Percentiles rank a stretch among this genome's conserved stretches.
Evolutionary conservation across 164 flowering plant species (phyloP).

Genomic region (Umbilicus rupestris): DNA sequence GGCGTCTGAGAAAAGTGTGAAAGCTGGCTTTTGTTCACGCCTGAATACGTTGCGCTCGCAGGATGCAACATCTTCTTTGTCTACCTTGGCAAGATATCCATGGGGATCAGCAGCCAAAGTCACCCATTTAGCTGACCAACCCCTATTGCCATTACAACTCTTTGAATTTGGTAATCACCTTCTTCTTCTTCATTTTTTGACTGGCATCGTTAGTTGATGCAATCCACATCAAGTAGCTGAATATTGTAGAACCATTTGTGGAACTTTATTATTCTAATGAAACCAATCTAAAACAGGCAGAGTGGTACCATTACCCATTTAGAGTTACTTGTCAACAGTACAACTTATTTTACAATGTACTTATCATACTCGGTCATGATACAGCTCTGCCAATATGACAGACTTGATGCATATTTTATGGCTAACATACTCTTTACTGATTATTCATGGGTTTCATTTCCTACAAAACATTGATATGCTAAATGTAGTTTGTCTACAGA

Average conservation of each 20-base stretch:
- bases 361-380: too few relatives aligned
- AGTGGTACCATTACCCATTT: too few relatives aligned
- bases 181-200: not conserved
- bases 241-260: too few relatives aligned
- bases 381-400: not conserved
- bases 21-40: not conserved
- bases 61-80: slow-evolving; percentile 54
- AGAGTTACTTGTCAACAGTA: too few relatives aligned
- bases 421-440: not conserved
- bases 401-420: not conserved
- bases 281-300: too few relatives aligned
- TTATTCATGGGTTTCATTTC: not conserved
- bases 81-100: slow-evolving; percentile 57
- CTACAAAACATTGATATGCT: slow-evolving; percentile 8
- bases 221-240: too few relatives aligned
- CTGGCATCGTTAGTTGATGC: too few relatives aligned
- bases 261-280: too few relatives aligned
- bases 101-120: slow-evolving; percentile 53
- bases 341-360: too few relatives aligned
- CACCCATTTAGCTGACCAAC: slow-evolving; percentile 16
- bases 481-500: slow-evolving; percentile 42
- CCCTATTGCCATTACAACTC: slow-evolving; percentile 39
- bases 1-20: not conserved
- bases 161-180: slow-evolving; percentile 56
- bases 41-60: slow-evolving; percentile 13